Percentiles rank a stretch among this genome's conserved stretches.
These are phyloP conservation scores for Talaromyces wortmannii DNA, from an alignment of 495 filamentous ascomycete genomes.

Conservation along the genomic window DNA sequence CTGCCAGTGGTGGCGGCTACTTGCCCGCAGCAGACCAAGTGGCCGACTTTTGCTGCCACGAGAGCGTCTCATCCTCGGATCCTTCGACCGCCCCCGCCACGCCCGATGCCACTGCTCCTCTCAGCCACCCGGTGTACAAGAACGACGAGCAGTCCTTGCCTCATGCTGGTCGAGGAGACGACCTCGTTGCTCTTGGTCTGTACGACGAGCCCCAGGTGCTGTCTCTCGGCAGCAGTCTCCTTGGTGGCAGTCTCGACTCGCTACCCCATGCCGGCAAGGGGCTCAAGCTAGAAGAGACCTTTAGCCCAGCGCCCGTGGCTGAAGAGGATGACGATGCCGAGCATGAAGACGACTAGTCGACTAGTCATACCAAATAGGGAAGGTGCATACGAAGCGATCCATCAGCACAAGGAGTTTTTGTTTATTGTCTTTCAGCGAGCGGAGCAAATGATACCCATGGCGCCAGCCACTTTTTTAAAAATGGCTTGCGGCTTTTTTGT, in stretches of 20 bases:
- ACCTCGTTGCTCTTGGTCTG: conserved; percentile 76
- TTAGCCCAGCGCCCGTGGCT: conserved; percentile 59
- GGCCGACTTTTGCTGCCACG: conserved; percentile 28
- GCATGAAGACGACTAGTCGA: conserved; percentile 20
- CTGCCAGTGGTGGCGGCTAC: neutral
- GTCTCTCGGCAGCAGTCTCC: conserved; percentile 38
- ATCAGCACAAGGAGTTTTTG: conserved; percentile 9
- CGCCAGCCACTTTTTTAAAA: neutral
- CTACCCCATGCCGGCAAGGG: conserved; percentile 53
- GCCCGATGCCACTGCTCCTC: conserved; percentile 51
- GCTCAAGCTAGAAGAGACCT: conserved; percentile 77
- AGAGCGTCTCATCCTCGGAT: conserved; percentile 32
- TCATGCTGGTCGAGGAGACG: conserved; percentile 47
- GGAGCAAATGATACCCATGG: neutral
- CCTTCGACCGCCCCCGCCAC: conserved; percentile 48
- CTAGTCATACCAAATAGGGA: no score
- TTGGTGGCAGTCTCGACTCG: conserved; percentile 27
- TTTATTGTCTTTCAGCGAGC: neutral
- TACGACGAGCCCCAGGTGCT: conserved; percentile 59
- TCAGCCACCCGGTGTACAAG: conserved; percentile 6
- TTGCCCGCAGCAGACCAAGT: conserved; percentile 4
- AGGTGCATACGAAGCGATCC: no score
- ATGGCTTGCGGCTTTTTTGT: no score
- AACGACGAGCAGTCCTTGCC: conserved; percentile 1
- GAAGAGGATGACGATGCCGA: conserved; percentile 50